Evolutionary conservation across 768 basidiomycete species (phyloP), one percentile per base, ranked within the genome.

Genomic region (Tylopilus felleus): DNA sequence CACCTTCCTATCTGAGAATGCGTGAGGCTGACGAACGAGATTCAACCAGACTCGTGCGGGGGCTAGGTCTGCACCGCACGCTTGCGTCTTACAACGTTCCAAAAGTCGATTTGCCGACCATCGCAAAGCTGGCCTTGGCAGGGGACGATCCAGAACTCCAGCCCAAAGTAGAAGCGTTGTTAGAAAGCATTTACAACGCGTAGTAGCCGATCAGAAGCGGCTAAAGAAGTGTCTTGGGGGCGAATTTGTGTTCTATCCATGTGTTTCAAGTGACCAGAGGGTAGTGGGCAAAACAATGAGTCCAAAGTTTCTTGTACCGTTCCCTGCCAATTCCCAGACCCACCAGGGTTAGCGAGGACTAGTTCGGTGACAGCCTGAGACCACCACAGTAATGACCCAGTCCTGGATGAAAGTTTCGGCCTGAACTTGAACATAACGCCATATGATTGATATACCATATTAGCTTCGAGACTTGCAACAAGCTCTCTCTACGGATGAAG

Each of bases 11-110:
- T 43, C 22, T 17, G 5, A n/a, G 10, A 48, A 10, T 49, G 39
- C 10, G 12, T 31, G 28, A 56, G 19, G 48, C 55, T 65, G 55
- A 64, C 23, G 31, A 10, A n/a, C 22, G 10, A 29, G 5, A 14
- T 27, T 10, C 31, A 17, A 49, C 13, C 57, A 88, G 88, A 46
- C 77, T 91, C 13, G 82, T 91, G 14, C 70, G 65, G 2, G 60
- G 74, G 9, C 76, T 91, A 25, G 86, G 82, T 1, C 65, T 91
- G 40, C 76, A 80, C 52, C 79, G 78, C 9, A 81, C 72, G 21
- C 75, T 90, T 36, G 65, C 73, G 21, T 76, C 83, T 19, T 87
- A 87, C 70, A 80, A 81, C 1, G 85, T 90, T 2, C 86, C 88
- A 8, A 75, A 59, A 42, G 74, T 71, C 43, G 80, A 88, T 58